phyloP scores from a whole-genome alignment of 2,329 filamentous ascomycete genomes.

The Fusarium nanum region DNA sequence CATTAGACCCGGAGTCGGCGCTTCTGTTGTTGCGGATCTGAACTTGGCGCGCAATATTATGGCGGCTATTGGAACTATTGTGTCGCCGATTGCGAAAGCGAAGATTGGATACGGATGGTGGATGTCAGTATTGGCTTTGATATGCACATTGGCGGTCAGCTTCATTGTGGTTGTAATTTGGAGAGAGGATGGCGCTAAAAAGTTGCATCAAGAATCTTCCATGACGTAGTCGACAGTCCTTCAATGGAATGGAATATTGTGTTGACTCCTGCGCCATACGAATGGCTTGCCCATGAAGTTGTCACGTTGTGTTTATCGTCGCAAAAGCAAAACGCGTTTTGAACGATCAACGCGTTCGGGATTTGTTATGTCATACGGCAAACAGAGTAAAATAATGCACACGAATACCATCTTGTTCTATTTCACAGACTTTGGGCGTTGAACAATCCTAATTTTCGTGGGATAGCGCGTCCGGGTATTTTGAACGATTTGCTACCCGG shows the following conservation, averaged over 20 bases:
- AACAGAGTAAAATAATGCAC: background rate
- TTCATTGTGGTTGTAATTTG: background rate
- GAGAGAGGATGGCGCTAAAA: background rate
- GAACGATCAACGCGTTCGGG: background rate
- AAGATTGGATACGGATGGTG: constrained; percentile 3
- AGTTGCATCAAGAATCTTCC: background rate
- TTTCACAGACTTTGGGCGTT: background rate
- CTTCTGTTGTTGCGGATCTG: constrained; percentile 7
- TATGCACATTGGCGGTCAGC: background rate
- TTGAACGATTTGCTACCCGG: background rate
- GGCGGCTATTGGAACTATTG: background rate
- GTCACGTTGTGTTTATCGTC: rapidly evolving
- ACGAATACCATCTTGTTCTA: background rate
- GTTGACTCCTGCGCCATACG: no score
- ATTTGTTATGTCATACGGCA: no score
- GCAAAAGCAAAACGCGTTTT: rapidly evolving
- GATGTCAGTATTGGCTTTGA: constrained; percentile 3
- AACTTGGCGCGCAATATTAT: background rate
- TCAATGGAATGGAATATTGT: no score
- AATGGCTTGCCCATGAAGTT: no score
- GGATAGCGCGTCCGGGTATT: background rate
- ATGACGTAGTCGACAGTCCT: background rate
- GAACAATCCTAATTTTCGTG: background rate
- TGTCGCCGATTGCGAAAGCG: background rate
- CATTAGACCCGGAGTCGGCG: background rate